Evolutionary conservation across 768 basidiomycete species (phyloP), one percentile per base, ranked within the genome.

Genomic region (Tephrocybe rancida): DNA sequence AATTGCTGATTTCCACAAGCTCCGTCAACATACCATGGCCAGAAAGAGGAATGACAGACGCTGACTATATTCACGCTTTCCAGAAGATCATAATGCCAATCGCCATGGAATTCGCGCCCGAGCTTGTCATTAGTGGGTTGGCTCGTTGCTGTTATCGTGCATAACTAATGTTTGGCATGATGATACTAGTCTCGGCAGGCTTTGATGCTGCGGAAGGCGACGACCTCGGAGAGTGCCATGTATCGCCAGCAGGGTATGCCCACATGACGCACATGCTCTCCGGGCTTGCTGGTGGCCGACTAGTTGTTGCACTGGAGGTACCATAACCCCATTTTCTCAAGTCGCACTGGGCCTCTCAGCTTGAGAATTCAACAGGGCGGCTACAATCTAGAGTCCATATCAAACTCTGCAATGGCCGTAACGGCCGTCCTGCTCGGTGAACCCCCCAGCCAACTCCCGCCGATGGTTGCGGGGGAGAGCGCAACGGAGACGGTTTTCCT

Each of bases 241-340:
- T 99, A 55, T 82, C 91, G 4, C 97, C 97, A 0, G 82, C 86
- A 16, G 97, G 95, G 4, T 99, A 94, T 68, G 94, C 94, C 0
- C 97, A 98, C 62, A 98, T 99, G 95, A 97, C 97, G 5, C 91
- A 98, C 64, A 96, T 99, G 93, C 78, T 99, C 8, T 83, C 86
- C 35, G 85, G 88, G 19, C 77, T 99, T 16, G 96, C 96, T 21
- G 82, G 84, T 7, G 97, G 97, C 2, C 90, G 86, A 62, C 62
- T 99, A 14, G 92, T 96, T 10, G 93, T 96, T 26, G 95, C 94
- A 1, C 82, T 99, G 37, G 97, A 99, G 83, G 96, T 96, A 52
- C 44, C 74, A 52, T 30, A n/a, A 25, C 30, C 25, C 30, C 26
- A n/a, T 44, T 39, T 29, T 19, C 1, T 21, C 13, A 46, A 44